Evolutionary conservation across 805 yeast species (phyloP).

Genomic region (Sugiyamaella floridensis): DNA sequence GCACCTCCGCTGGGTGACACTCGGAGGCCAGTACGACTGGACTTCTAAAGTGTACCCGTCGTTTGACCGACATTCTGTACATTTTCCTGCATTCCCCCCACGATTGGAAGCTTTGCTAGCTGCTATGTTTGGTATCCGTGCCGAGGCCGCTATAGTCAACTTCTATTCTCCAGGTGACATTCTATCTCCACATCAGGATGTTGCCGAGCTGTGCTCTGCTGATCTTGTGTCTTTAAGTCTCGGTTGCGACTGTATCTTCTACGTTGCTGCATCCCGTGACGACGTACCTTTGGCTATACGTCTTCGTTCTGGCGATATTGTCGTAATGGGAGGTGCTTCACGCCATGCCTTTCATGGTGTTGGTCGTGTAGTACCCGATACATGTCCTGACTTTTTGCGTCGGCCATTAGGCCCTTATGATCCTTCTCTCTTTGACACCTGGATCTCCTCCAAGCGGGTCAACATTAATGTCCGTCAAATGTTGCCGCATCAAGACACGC

Average conservation of each 20-base stretch:
- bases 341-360: constrained; percentile 39
- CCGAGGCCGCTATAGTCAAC: constrained; percentile 39
- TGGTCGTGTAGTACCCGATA: constrained; percentile 31
- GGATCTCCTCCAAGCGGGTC: constrained; percentile 33
- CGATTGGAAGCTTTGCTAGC: constrained; percentile 21
- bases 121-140: constrained; percentile 22
- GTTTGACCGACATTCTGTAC: constrained; percentile 26
- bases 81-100: constrained; percentile 28
- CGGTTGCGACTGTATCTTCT: constrained; percentile 37
- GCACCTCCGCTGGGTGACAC: constrained; percentile 40
- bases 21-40: constrained; percentile 43
- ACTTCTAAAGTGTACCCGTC: constrained; percentile 37
- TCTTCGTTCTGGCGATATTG: constrained; percentile 35
- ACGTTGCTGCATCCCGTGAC: constrained; percentile 21
- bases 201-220: constrained; percentile 32
- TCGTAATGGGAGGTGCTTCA: constrained; percentile 37
- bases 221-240: constrained; percentile 35
- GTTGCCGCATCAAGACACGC: constrained; percentile 16
- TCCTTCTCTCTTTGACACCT: constrained; percentile 16
- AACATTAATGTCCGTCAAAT: constrained; percentile 38
- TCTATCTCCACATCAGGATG: constrained; percentile 39
- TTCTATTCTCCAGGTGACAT: constrained; percentile 39
- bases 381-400: constrained; percentile 29
- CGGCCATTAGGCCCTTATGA: neutral
- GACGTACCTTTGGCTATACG: constrained; percentile 30